Percentiles rank a stretch among this genome's conserved stretches.
phyloP scores from a whole-genome alignment of 2,329 filamentous ascomycete genomes.

The Dactylellina sp. region DNA sequence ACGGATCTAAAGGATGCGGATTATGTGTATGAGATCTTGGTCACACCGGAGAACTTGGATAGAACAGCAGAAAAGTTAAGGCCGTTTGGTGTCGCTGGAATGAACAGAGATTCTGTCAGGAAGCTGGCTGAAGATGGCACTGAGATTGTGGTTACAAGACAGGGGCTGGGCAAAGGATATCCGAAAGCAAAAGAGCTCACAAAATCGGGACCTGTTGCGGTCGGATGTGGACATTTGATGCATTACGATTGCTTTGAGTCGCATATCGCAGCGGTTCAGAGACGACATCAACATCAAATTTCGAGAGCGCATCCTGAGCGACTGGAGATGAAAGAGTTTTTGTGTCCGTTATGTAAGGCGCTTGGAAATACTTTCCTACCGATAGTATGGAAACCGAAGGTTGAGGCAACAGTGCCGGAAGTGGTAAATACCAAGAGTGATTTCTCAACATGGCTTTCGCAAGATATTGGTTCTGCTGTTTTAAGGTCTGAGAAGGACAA shows the following conservation, averaged over 20 bases:
- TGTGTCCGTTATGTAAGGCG: constrained; percentile 96
- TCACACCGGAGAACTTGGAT: constrained; percentile 84
- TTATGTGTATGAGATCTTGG: constrained; percentile 83
- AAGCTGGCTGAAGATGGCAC: constrained; percentile 80
- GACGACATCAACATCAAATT: constrained; percentile 90
- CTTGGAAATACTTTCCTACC: constrained; percentile 94
- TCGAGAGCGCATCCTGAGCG: constrained; percentile 92
- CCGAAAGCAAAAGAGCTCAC: constrained; percentile 66
- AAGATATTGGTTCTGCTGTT: constrained; percentile 69
- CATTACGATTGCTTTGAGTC: constrained; percentile 95
- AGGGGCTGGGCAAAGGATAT: constrained; percentile 90
- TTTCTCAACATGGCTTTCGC: constrained; percentile 77
- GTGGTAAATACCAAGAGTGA: constrained; percentile 71
- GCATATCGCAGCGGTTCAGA: constrained; percentile 84
- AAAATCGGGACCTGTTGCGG: constrained; percentile 78
- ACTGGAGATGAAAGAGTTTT: constrained; percentile 81
- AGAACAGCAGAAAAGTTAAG: constrained; percentile 83
- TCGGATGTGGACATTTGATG: constrained; percentile 98
- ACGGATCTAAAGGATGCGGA: constrained; percentile 85
- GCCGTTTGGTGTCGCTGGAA: constrained; percentile 89
- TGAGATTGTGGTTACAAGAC: constrained; percentile 77
- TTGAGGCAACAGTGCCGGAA: constrained; percentile 79
- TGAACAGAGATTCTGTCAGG: constrained; percentile 81
- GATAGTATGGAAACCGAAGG: constrained; percentile 92
- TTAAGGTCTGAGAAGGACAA: constrained; percentile 66